A percentile compares a stretch with the other conserved stretches of the same genome.
Conservation (phyloP, 768 basidiomycete species). For the Agaricus bisporus region DNA sequence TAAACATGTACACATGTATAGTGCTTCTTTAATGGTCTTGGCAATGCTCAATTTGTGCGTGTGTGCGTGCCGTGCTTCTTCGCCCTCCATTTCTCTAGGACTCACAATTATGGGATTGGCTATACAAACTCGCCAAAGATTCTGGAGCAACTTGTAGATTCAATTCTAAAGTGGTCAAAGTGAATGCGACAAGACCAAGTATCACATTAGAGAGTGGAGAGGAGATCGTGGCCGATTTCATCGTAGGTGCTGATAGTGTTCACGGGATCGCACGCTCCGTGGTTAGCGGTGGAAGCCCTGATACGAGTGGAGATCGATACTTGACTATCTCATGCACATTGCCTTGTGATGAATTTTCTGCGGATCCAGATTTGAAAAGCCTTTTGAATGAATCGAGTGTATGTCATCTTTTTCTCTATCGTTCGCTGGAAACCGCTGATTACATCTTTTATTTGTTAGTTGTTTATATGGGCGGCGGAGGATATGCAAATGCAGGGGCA, state of each 20-base stretch:
- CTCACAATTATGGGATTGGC: constrained; percentile 41
- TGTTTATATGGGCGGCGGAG: constrained; percentile 29
- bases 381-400: constrained; percentile 24
- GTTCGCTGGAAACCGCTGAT: neutral
- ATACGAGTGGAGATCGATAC: neutral
- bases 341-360: constrained; percentile 23
- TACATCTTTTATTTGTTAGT: constrained; percentile 16
- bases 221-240: constrained; percentile 39
- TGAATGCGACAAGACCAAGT: constrained; percentile 24
- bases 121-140: constrained; percentile 38
- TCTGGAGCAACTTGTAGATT: constrained; percentile 44
- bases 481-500: constrained; percentile 7
- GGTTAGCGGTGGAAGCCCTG: constrained; percentile 19
- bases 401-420: constrained; percentile 11
- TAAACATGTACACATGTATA: too few relatives aligned
- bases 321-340: constrained; percentile 23
- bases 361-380: constrained; percentile 25
- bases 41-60: too few relatives aligned
- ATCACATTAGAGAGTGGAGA: constrained; percentile 37
- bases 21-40: too few relatives aligned
- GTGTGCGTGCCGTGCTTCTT: too few relatives aligned
- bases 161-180: constrained; percentile 28
- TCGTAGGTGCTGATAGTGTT: constrained; percentile 58
- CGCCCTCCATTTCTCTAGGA: constrained; percentile 28
- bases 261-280: constrained; percentile 31